A percentile compares a stretch with the other conserved stretches of the same genome.
These are phyloP conservation scores for Sclerotiophoma versabilis DNA, from an alignment of 2,329 filamentous ascomycete species.

Conservation along the genomic window DNA sequence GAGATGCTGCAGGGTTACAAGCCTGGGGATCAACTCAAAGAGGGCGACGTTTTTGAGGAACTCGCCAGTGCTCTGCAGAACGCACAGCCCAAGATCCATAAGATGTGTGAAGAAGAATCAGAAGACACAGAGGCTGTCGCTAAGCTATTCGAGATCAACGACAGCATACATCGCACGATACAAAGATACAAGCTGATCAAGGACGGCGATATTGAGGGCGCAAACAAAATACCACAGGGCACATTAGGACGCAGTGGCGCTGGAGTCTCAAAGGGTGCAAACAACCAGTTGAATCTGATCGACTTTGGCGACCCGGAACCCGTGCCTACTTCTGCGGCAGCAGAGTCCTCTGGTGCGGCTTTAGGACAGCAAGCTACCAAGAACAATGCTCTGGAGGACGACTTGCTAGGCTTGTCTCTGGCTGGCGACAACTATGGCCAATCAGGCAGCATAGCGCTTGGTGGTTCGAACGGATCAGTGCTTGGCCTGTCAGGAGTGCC, in stretches of 20 bases:
- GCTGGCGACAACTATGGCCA: conserved; percentile 71
- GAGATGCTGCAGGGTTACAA: conserved; percentile 88
- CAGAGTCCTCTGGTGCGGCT: conserved; percentile 42
- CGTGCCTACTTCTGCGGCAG: conserved; percentile 55
- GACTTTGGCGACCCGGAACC: conserved; percentile 80
- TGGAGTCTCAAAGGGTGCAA: conserved; percentile 68
- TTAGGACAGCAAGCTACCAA: conserved; percentile 57
- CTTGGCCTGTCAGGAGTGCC: conserved; percentile 44
- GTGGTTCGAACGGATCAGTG: conserved; percentile 58
- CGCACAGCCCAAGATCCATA: conserved; percentile 98
- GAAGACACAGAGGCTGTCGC: conserved; percentile 96
- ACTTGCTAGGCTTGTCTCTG: conserved; percentile 87
- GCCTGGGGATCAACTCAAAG: conserved; percentile 77
- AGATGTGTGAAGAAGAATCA: conserved; percentile 99
- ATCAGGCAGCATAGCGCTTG: conserved; percentile 83
- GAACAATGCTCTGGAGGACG: conserved; percentile 79
- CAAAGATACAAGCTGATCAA: conserved; percentile 96
- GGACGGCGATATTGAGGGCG: conserved; percentile 87
- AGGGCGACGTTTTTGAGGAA: conserved; percentile 78
- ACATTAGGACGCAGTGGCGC: conserved; percentile 72
- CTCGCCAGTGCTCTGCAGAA: conserved; percentile 87
- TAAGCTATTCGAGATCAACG: conserved; percentile 95
- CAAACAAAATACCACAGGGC: conserved; percentile 82
- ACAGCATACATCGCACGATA: conserved; percentile 96
- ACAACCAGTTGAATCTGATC: conserved; percentile 88